These are phyloP conservation scores for Metschnikowia cubensis DNA, from an alignment of 805 yeast species.

Conservation along the genomic window DNA sequence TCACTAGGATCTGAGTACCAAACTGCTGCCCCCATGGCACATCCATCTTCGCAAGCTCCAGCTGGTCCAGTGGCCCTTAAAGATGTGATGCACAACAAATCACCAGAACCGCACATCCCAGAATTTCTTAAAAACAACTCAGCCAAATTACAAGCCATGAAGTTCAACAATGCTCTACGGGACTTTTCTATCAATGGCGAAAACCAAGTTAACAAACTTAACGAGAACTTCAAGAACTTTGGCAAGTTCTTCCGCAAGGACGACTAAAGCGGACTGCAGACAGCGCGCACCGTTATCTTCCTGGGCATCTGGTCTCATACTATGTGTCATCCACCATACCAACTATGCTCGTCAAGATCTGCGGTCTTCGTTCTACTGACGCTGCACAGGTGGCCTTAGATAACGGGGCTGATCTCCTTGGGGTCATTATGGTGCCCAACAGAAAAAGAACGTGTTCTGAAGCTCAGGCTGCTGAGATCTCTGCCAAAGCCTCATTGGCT, in stretches of 20 bases:
- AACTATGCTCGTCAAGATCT: slow-evolving; percentile 63
- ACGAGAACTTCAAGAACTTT: slow-evolving; percentile 61
- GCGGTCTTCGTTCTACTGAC: slow-evolving; percentile 69
- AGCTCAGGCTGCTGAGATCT: slow-evolving; percentile 26
- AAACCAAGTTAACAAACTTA: slow-evolving; percentile 56
- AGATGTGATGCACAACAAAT: slow-evolving; percentile 13
- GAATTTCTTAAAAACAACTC: slow-evolving; percentile 18
- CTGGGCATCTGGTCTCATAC: not conserved
- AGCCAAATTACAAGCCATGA: slow-evolving; percentile 41
- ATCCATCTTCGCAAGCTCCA: slow-evolving; percentile 17
- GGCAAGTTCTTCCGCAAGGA: slow-evolving; percentile 50
- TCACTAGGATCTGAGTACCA: slow-evolving; percentile 19
- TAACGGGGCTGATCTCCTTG: slow-evolving; percentile 71
- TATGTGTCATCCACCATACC: not conserved
- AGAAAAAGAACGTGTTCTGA: slow-evolving; percentile 62
- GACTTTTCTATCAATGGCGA: slow-evolving; percentile 51
- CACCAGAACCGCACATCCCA: slow-evolving; percentile 26
- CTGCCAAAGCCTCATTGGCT: slow-evolving; percentile 24
- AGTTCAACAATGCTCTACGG: slow-evolving; percentile 39
- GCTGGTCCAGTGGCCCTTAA: slow-evolving; percentile 10
- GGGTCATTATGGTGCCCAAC: slow-evolving; percentile 83
- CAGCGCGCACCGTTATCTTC: not conserved
- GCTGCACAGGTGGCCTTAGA: slow-evolving; percentile 71
- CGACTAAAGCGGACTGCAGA: slow-evolving; percentile 6
- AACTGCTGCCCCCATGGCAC: slow-evolving; percentile 1